Conservation (phyloP, 2,329 filamentous ascomycete species). For the Aspergillus fischeri region DNA sequence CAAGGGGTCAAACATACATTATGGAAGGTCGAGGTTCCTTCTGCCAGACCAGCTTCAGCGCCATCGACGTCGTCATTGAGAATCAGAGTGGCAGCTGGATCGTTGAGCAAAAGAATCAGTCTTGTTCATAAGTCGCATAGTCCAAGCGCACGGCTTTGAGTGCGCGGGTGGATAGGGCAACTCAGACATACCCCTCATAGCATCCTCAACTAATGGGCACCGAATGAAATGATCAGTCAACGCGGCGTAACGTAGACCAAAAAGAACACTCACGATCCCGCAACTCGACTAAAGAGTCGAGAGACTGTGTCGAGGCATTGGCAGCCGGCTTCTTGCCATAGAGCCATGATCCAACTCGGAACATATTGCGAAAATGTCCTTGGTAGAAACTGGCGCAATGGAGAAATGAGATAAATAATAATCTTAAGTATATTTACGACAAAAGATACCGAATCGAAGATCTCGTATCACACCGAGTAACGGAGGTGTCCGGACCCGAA, state of each 20-base stretch:
- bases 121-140: slow-evolving; percentile 1
- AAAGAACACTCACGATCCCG: slow-evolving; percentile 40
- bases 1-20: slow-evolving; percentile 45
- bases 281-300: slow-evolving; percentile 56
- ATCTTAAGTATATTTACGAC: neutral
- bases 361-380: slow-evolving; percentile 26
- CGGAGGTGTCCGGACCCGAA: slow-evolving; percentile 16
- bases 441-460: neutral
- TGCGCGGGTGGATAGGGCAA: neutral
- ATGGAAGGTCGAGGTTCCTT: slow-evolving; percentile 82
- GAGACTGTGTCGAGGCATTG: slow-evolving; percentile 49
- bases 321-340: slow-evolving; percentile 38
- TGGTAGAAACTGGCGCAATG: neutral
- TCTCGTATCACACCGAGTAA: slow-evolving; percentile 7
- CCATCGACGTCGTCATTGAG: slow-evolving; percentile 87
- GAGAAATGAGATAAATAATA: slow-evolving; percentile 1
- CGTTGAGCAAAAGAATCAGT: slow-evolving; percentile 3
- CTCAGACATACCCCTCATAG: slow-evolving; percentile 39
- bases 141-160: neutral
- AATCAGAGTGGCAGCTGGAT: slow-evolving; percentile 62
- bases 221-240: slow-evolving; percentile 15
- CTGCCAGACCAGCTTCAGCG: slow-evolving; percentile 68
- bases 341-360: slow-evolving; percentile 43
- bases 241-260: slow-evolving; percentile 9
- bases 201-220: slow-evolving; percentile 32